Base-by-base conservation (phyloP, 148 eudicot genomes). In the Beta vulgaris region DNA sequence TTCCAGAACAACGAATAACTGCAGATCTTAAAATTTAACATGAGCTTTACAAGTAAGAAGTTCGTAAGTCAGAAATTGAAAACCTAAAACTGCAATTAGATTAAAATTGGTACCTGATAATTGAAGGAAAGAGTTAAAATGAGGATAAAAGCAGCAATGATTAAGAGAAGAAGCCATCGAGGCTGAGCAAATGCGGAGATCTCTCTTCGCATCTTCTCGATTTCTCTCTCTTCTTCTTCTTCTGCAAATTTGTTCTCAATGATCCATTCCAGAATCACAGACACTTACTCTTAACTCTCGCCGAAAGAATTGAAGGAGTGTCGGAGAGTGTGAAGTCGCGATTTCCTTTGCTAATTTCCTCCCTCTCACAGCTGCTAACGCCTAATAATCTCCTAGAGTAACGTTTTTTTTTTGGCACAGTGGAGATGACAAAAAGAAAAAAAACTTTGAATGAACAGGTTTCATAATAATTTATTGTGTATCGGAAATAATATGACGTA, bases 141-240 rank as follows among this genome's bases (percentile, higher is more conserved):
- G 66, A 88, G 42, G 75, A 91, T 75, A 57, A 85, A 54, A 28
- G 78, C 78, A 73, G 82, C 84, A 57, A 87, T 70, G 18, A 85
- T 39, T 25, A 85, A 46, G 49, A 85, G 26, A 12, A 85, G 60
- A 71, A 91, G 84, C 74, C 84, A 84, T 81, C 82, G 83, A 2
- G 88, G 91, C 54, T 84, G 90, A 37, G 77, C 49, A 32, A 85
- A 73, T 39, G 67, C 81, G 28, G 83, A 87, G 85, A 91, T 87
- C 87, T 85, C 89, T 76, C 89, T 87, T 72, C 85, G 82, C 93
- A 89, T 86, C 76, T 43, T 78, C 49, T 2, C 60, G 7, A 5
- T 1, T 55, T 54, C 15, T 60, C 23, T 35, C 28, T 16, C 3
- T 10, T 63, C 6, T 11, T 42, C 7, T 40, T 53, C 29, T 37